Conservation (phyloP, 1,139 yeast genomes). For the Meyerozyma elateridarum region DNA sequence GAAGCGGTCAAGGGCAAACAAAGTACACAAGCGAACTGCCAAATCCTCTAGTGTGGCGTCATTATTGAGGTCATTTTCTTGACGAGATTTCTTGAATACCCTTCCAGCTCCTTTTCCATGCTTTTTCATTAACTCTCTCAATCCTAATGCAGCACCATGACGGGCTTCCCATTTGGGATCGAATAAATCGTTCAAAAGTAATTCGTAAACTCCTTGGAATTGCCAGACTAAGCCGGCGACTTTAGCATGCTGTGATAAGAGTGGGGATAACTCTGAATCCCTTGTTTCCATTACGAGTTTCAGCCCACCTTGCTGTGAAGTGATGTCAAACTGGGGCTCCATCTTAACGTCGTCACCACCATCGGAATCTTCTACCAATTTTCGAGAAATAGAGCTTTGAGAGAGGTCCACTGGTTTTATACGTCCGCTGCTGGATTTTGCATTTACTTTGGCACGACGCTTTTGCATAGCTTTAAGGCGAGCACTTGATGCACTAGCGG, state of each 20-base stretch:
- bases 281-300: constrained; percentile 81
- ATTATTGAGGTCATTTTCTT: constrained; percentile 65
- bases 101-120: constrained; percentile 91
- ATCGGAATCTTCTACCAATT: constrained; percentile 34
- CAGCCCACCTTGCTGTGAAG: constrained; percentile 76
- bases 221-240: constrained; percentile 88
- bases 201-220: constrained; percentile 93
- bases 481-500: constrained; percentile 51
- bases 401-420: constrained; percentile 67
- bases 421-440: constrained; percentile 53
- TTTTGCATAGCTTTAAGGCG: constrained; percentile 91
- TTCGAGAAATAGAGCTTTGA: constrained; percentile 69
- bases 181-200: constrained; percentile 73
- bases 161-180: constrained; percentile 91
- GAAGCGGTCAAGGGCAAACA: constrained; percentile 89
- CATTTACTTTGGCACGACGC: constrained; percentile 80
- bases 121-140: constrained; percentile 77
- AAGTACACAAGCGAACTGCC: constrained; percentile 77
- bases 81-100: constrained; percentile 54
- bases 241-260: constrained; percentile 69
- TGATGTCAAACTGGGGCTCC: constrained; percentile 46
- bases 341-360: constrained; percentile 14
- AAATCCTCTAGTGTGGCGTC: constrained; percentile 77
- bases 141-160: constrained; percentile 93
- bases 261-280: constrained; percentile 62